Percentiles rank a stretch among this genome's conserved stretches.
Conservation (phyloP, 2,329 filamentous ascomycete genomes). For the Trichoderma guizhouense region DNA sequence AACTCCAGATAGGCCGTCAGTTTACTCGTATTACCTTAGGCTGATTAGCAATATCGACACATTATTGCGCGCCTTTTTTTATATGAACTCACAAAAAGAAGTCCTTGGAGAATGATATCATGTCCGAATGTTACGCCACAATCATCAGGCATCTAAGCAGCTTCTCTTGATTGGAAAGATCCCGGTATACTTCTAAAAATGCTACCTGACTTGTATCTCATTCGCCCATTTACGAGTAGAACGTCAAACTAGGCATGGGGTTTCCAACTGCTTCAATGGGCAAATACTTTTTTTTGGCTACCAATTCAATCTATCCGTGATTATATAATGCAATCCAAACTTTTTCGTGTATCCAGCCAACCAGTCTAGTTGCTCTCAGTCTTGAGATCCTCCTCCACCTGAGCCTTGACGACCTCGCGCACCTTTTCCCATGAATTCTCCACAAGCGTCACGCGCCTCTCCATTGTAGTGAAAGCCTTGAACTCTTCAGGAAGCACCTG, state of each 20-base stretch:
- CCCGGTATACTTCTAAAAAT: background rate
- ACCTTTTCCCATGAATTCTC: constrained; percentile 72
- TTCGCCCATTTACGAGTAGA: background rate
- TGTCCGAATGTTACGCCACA: background rate
- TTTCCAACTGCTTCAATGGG: background rate
- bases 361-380: background rate
- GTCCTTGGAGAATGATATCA: background rate
- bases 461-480: constrained; percentile 70
- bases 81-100: background rate
- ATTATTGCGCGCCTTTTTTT: background rate
- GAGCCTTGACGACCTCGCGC: constrained; percentile 68
- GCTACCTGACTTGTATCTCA: background rate
- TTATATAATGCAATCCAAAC: background rate
- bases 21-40: background rate
- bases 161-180: background rate
- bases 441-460: constrained; percentile 69
- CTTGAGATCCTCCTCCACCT: constrained; percentile 48
- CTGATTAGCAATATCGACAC: background rate
- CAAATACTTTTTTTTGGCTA: background rate
- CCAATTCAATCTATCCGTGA: background rate
- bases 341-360: background rate
- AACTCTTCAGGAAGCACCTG: constrained; percentile 80
- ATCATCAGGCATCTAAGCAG: background rate
- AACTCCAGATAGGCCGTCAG: background rate
- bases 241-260: background rate